phyloP scores from a whole-genome alignment of 306 rosid species.

The Elaeagnus macrophylla region DNA sequence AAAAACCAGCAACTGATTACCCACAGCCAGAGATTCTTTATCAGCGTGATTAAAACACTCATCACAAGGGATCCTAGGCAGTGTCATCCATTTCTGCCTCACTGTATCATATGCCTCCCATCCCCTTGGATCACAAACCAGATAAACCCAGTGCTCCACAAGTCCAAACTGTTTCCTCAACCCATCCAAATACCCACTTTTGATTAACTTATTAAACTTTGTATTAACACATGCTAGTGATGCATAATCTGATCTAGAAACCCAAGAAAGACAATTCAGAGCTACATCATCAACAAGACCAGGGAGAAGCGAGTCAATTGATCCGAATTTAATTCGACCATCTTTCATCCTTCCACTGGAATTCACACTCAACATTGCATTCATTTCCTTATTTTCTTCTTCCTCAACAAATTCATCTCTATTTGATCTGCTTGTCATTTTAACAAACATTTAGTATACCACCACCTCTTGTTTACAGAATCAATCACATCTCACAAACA shows the following conservation, averaged over 20 bases:
- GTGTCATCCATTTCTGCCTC: constrained; percentile 61
- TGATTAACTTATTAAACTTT: constrained; percentile 52
- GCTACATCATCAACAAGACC: constrained; percentile 88
- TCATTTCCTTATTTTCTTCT: constrained; percentile 27
- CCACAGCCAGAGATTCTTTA: constrained; percentile 93
- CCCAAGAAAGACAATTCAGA: constrained; percentile 65
- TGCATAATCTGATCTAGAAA: constrained; percentile 55
- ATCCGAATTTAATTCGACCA: constrained; percentile 44
- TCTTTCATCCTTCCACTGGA: constrained; percentile 42
- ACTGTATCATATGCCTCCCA: constrained; percentile 72
- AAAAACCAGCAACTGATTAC: constrained; percentile 68
- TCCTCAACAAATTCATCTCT: constrained; percentile 23
- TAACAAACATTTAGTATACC: constrained; percentile 36
- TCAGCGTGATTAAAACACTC: constrained; percentile 93
- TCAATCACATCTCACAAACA: constrained; percentile 19
- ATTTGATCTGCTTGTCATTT: constrained; percentile 29
- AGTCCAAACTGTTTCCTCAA: constrained; percentile 58
- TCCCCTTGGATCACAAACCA: constrained; percentile 80
- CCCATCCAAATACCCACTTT: constrained; percentile 59
- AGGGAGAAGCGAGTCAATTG: constrained; percentile 75
- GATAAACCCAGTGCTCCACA: constrained; percentile 74
- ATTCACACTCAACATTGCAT: constrained; percentile 25
- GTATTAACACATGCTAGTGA: constrained; percentile 53
- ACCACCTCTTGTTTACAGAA: constrained; percentile 18
- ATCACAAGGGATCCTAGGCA: constrained; percentile 91